phyloP scores from a whole-genome alignment of 306 rosid genomes.

The Gleditsia sinensis region DNA sequence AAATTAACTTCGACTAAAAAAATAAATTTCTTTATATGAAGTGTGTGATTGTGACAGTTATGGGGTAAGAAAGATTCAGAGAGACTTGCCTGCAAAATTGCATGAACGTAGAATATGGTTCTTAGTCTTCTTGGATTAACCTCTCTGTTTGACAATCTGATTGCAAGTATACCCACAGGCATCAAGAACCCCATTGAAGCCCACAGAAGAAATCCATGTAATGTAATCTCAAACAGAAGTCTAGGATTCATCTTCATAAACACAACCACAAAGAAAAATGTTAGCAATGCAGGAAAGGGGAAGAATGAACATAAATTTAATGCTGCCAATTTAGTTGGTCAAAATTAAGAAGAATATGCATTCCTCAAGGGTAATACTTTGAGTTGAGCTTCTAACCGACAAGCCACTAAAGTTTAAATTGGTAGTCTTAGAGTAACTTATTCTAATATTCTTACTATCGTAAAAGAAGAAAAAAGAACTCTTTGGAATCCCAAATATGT shows the following conservation, averaged over 20 bases:
- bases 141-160: slow-evolving; percentile 61
- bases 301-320: not conserved
- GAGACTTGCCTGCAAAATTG: slow-evolving; percentile 65
- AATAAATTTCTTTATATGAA: too few relatives aligned
- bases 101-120: slow-evolving; percentile 62
- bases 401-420: too few relatives aligned
- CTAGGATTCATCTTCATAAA: slow-evolving; percentile 50
- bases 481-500: too few relatives aligned
- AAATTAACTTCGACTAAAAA: too few relatives aligned
- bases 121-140: slow-evolving; percentile 62
- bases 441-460: too few relatives aligned
- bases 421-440: too few relatives aligned
- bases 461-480: too few relatives aligned
- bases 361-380: too few relatives aligned
- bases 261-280: not conserved
- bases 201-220: slow-evolving; percentile 83
- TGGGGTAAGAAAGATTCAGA: not conserved
- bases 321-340: too few relatives aligned
- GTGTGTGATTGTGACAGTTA: too few relatives aligned
- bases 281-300: not conserved
- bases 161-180: slow-evolving; percentile 73
- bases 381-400: too few relatives aligned
- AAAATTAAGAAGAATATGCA: not conserved
- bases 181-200: slow-evolving; percentile 82
- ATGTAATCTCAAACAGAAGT: slow-evolving; percentile 53